phyloP scores from a whole-genome alignment of 1,284 basidiomycete species.

The Microbotryum scabiosae region DNA sequence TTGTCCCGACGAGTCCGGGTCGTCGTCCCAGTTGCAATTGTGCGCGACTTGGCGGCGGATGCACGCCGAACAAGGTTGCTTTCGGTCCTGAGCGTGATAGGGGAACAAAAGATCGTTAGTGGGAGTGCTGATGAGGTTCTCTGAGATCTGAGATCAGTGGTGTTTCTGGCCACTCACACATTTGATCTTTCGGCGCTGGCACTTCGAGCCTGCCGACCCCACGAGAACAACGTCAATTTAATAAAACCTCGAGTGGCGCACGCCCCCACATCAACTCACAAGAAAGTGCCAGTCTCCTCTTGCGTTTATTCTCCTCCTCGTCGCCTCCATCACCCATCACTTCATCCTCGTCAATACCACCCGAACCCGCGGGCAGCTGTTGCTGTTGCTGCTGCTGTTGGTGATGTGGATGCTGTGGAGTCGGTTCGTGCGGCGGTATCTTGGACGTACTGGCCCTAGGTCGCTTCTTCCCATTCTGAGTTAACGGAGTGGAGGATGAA shows the following conservation, averaged over 20 bases:
- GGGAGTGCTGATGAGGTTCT: too few species aligned
- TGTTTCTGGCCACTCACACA: conserved; percentile 5
- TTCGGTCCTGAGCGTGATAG: conserved; percentile 1
- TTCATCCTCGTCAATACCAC: neutral
- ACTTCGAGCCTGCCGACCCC: neutral
- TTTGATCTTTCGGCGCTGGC: conserved; percentile 21
- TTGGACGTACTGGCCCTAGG: too few species aligned
- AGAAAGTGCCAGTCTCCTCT: conserved; percentile 22
- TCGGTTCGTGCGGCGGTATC: too few species aligned
- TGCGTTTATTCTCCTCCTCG: conserved; percentile 12
- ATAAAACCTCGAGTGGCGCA: too few species aligned
- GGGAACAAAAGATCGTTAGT: neutral
- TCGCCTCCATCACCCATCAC: neutral
- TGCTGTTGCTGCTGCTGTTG: too few species aligned
- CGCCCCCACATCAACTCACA: conserved; percentile 1
- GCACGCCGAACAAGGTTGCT: conserved; percentile 11
- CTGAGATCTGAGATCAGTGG: neutral
- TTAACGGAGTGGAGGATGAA: too few species aligned
- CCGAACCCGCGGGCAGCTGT: too few species aligned
- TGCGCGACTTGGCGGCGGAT: conserved; percentile 10
- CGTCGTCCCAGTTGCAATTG: conserved; percentile 7
- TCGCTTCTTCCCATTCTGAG: too few species aligned
- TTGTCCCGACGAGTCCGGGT: conserved; percentile 1
- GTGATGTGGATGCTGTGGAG: too few species aligned
- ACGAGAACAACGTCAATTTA: too few species aligned